These are phyloP conservation scores for Globisporangium barbulae DNA, from an alignment of 352 stramenopile species.

Conservation along the genomic window DNA sequence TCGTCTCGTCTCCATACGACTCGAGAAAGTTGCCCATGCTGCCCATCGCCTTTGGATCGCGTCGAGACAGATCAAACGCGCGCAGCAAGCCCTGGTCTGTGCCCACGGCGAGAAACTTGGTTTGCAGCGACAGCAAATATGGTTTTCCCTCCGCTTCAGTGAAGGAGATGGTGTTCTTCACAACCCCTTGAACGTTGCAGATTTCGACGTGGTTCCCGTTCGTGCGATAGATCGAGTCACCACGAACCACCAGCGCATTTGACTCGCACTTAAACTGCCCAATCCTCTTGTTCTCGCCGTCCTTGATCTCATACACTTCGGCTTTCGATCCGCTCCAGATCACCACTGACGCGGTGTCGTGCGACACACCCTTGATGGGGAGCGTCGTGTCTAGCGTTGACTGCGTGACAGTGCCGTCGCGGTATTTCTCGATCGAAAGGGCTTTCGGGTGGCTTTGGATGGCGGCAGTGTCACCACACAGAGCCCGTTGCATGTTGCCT, in stretches of 20 bases:
- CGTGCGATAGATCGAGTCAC: slow-evolving; percentile 88
- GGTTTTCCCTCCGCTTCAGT: slow-evolving; percentile 88
- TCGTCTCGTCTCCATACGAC: slow-evolving; percentile 54
- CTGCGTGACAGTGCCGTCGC: slow-evolving; percentile 69
- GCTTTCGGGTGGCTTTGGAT: slow-evolving; percentile 77
- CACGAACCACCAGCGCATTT: slow-evolving; percentile 65
- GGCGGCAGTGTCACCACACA: slow-evolving; percentile 79
- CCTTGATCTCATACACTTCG: slow-evolving; percentile 86
- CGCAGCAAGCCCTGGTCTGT: slow-evolving; percentile 86
- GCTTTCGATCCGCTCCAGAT: slow-evolving; percentile 85
- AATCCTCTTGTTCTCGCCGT: slow-evolving; percentile 49
- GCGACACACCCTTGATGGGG: slow-evolving; percentile 83
- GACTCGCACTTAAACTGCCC: slow-evolving; percentile 79
- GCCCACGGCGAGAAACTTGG: slow-evolving; percentile 88
- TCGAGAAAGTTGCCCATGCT: slow-evolving; percentile 77
- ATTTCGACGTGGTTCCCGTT: slow-evolving; percentile 85
- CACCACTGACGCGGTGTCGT: slow-evolving; percentile 71
- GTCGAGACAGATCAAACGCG: slow-evolving; percentile 83
- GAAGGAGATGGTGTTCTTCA: slow-evolving; percentile 89
- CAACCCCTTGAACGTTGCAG: slow-evolving; percentile 82
- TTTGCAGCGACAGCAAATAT: slow-evolving; percentile 79
- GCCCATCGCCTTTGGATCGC: slow-evolving; percentile 84
- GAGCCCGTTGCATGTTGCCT: slow-evolving; percentile 77
- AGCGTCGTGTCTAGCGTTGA: slow-evolving; percentile 58
- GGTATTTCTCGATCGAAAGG: slow-evolving; percentile 74